Evolutionary conservation across 2,329 filamentous ascomycete genomes (phyloP).

Genomic region (Drechslerella coelobrocha): DNA sequence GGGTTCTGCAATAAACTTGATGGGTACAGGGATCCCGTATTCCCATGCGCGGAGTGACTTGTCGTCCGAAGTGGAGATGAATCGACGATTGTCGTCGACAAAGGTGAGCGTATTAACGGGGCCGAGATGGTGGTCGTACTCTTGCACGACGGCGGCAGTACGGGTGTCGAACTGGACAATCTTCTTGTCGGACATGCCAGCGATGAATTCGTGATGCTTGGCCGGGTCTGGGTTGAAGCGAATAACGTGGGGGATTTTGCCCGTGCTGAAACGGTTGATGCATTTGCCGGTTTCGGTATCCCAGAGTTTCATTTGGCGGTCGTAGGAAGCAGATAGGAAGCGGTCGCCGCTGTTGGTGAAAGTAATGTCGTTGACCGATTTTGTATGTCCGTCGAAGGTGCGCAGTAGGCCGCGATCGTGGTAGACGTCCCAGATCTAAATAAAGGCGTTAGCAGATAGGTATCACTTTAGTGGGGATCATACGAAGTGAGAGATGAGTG

Average conservation of each 20-base stretch:
- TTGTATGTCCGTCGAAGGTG: constrained; percentile 88
- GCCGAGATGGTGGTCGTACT: constrained; percentile 98
- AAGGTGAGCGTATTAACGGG: constrained; percentile 98
- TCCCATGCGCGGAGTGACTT: constrained; percentile 97
- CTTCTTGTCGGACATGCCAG: constrained; percentile 98
- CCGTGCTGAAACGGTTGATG: constrained; percentile 84
- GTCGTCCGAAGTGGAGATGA: constrained; percentile 98
- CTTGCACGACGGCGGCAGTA: constrained; percentile 82
- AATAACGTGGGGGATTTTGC: constrained; percentile 93
- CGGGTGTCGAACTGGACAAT: constrained; percentile 96
- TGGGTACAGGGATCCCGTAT: constrained; percentile 96
- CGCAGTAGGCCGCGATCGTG: constrained; percentile 86
- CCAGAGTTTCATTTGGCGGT: constrained; percentile 97
- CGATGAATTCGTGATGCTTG: constrained; percentile 85
- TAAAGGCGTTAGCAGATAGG: constrained; percentile 13
- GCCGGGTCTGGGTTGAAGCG: constrained; percentile 85
- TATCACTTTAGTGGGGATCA: neutral
- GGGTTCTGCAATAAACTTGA: constrained; percentile 96
- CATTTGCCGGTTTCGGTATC: constrained; percentile 94
- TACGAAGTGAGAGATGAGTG: neutral
- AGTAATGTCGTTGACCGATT: constrained; percentile 85
- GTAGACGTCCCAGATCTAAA: constrained; percentile 83
- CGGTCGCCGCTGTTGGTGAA: constrained; percentile 83
- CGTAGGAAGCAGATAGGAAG: constrained; percentile 90
- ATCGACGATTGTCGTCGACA: constrained; percentile 89